These are phyloP conservation scores for Vitis cinerea DNA, from an alignment of 164 flowering plant species.

Conservation along the genomic window DNA sequence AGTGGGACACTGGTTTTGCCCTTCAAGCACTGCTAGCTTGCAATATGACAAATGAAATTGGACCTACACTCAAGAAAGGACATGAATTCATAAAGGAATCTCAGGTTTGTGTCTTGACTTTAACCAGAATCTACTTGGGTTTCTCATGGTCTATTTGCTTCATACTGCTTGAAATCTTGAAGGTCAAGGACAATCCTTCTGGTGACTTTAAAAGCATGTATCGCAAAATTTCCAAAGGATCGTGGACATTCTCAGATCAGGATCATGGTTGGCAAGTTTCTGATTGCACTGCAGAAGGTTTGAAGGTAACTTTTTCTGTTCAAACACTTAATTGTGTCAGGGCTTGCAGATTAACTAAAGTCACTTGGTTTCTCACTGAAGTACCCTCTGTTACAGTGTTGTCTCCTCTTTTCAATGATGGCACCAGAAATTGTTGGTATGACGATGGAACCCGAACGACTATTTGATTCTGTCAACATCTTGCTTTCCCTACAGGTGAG, in stretches of 20 bases:
- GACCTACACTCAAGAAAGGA: no score
- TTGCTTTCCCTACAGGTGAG: slow-evolving; percentile 46
- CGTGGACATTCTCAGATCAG: slow-evolving; percentile 56
- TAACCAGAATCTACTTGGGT: no score
- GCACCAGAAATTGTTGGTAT: slow-evolving; percentile 49
- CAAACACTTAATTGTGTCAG: not conserved
- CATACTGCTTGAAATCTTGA: not conserved
- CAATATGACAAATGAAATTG: slow-evolving; percentile 41
- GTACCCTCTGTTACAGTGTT: slow-evolving; percentile 24
- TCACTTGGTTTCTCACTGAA: not conserved
- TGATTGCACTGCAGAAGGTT: slow-evolving; percentile 58
- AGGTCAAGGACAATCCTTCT: slow-evolving; percentile 48
- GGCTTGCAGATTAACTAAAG: not conserved
- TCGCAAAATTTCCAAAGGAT: slow-evolving; percentile 52
- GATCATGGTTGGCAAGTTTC: slow-evolving; percentile 68
- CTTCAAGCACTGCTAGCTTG: slow-evolving; percentile 51
- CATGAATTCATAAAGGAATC: no score
- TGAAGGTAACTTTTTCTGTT: slow-evolving; percentile 31
- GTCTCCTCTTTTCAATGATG: slow-evolving; percentile 35
- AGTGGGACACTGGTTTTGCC: slow-evolving; percentile 53
- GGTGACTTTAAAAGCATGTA: slow-evolving; percentile 43
- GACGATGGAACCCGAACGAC: slow-evolving; percentile 32
- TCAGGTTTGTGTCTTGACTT: not conserved
- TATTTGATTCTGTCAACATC: slow-evolving; percentile 50
- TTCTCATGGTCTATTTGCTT: no score